A percentile compares a stretch with the other conserved stretches of the same genome.
Evolutionary conservation across 1,284 basidiomycete genomes (phyloP).

Genomic region (Austroboletus sp.): DNA sequence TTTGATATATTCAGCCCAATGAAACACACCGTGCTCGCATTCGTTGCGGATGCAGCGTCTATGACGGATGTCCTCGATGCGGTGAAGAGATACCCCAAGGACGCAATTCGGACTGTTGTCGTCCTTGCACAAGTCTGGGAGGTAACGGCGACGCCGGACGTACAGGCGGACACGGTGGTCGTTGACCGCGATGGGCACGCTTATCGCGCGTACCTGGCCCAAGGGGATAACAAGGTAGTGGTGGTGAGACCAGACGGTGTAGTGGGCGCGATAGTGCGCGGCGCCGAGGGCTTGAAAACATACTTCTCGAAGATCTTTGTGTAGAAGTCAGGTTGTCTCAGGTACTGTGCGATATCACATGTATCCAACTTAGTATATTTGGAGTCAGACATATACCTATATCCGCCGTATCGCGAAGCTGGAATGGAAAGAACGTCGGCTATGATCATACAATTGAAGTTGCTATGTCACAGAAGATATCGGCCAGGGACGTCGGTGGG

Average conservation of each 20-base stretch:
- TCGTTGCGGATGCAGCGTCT: constrained; percentile 9
- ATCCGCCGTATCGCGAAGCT: no score
- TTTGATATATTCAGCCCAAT: constrained; percentile 23
- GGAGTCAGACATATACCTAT: no score
- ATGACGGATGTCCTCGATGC: constrained; percentile 5
- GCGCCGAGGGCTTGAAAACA: constrained; percentile 23
- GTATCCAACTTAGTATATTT: no score
- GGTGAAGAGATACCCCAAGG: constrained; percentile 3
- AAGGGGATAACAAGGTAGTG: constrained; percentile 15
- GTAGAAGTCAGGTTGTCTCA: not conserved
- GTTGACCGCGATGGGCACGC: constrained; percentile 19
- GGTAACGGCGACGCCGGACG: not conserved
- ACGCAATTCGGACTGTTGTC: constrained; percentile 5
- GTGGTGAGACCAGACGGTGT: constrained; percentile 37
- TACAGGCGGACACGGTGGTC: constrained; percentile 1
- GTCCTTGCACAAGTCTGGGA: constrained; percentile 11
- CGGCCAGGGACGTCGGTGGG: no score
- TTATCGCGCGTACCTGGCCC: constrained; percentile 19
- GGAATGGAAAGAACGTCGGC: no score
- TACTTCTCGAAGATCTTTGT: constrained; percentile 27
- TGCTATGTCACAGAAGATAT: no score
- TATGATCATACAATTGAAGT: no score
- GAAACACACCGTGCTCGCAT: constrained; percentile 25
- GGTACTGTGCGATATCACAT: no score
- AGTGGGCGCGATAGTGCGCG: constrained; percentile 32